Conservation (phyloP, 2,329 filamentous ascomycete genomes). For the Fusarium sp. region DNA sequence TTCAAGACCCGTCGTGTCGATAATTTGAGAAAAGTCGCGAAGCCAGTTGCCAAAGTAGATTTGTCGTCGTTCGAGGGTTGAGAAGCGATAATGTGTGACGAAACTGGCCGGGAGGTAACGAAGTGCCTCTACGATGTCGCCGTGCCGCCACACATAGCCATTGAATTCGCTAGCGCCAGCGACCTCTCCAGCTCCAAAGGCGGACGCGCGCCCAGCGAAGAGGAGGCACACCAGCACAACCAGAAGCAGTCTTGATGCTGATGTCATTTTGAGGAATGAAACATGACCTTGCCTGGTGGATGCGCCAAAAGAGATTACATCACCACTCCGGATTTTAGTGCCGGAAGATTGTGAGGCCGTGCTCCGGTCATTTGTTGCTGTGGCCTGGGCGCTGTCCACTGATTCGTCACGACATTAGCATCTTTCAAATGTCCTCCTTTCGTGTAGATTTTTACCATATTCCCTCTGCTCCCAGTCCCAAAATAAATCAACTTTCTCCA, state of each 20-base stretch:
- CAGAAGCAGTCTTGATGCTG: slow-evolving; percentile 28
- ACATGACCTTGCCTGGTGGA: slow-evolving; percentile 23
- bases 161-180: slow-evolving; percentile 53
- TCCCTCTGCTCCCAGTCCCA: too few species aligned
- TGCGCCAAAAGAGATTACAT: not conserved
- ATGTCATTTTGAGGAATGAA: slow-evolving; percentile 27
- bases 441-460: too few species aligned
- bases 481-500: too few species aligned
- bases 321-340: not conserved
- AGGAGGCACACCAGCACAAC: slow-evolving; percentile 41
- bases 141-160: slow-evolving; percentile 56
- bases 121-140: slow-evolving; percentile 54
- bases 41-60: slow-evolving; percentile 58
- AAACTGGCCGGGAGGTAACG: slow-evolving; percentile 53
- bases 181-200: slow-evolving; percentile 55
- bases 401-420: too few species aligned
- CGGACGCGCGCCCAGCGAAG: slow-evolving; percentile 46
- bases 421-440: too few species aligned
- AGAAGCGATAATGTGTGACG: slow-evolving; percentile 53
- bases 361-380: not conserved
- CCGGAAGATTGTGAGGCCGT: slow-evolving; percentile 5
- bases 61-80: slow-evolving; percentile 53
- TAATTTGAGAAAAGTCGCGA: slow-evolving; percentile 81
- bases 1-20: slow-evolving; percentile 68
- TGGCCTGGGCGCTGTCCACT: too few species aligned